Conservation (phyloP, 78 protist genomes). For the Andalucia godoyi region DNA sequence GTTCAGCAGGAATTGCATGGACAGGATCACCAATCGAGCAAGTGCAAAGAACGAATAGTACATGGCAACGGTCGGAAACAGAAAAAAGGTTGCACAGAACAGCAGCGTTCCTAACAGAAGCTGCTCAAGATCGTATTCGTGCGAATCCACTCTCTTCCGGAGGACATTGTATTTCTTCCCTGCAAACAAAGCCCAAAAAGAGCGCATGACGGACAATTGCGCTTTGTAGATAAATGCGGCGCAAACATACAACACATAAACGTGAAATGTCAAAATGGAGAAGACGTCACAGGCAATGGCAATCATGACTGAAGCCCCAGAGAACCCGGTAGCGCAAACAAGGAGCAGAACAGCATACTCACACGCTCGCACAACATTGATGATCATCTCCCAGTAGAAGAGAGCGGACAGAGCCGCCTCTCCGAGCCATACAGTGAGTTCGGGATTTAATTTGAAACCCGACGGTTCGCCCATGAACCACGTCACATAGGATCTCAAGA, state of each 20-base stretch:
- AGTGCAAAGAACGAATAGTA: slow-evolving; percentile 32
- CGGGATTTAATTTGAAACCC: slow-evolving; percentile 53
- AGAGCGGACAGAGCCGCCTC: neutral
- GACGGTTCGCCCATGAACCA: slow-evolving; percentile 66
- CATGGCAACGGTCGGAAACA: slow-evolving; percentile 41
- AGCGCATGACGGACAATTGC: slow-evolving; percentile 18
- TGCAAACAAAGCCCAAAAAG: slow-evolving; percentile 44
- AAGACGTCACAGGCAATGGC: slow-evolving; percentile 30
- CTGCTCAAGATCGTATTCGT: slow-evolving; percentile 40
- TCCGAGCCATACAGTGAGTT: neutral
- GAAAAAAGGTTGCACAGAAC: slow-evolving; percentile 39
- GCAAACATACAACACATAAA: slow-evolving; percentile 27
- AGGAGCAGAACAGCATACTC: slow-evolving; percentile 11
- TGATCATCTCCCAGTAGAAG: neutral
- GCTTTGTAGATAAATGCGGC: slow-evolving; percentile 30
- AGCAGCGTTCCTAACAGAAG: slow-evolving; percentile 47
- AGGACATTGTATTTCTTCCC: slow-evolving; percentile 38
- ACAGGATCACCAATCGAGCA: neutral
- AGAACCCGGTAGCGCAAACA: slow-evolving; percentile 24
- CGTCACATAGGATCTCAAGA: too few relatives aligned
- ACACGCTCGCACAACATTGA: slow-evolving; percentile 18
- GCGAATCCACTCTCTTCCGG: slow-evolving; percentile 37
- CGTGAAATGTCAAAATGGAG: slow-evolving; percentile 34
- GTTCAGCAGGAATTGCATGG: neutral
- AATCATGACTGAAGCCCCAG: slow-evolving; percentile 29